Percentiles rank a stretch among this genome's conserved stretches.
Evolutionary conservation across 2,329 filamentous ascomycete species (phyloP).

Genomic region (Hirsutella rhossiliensis): DNA sequence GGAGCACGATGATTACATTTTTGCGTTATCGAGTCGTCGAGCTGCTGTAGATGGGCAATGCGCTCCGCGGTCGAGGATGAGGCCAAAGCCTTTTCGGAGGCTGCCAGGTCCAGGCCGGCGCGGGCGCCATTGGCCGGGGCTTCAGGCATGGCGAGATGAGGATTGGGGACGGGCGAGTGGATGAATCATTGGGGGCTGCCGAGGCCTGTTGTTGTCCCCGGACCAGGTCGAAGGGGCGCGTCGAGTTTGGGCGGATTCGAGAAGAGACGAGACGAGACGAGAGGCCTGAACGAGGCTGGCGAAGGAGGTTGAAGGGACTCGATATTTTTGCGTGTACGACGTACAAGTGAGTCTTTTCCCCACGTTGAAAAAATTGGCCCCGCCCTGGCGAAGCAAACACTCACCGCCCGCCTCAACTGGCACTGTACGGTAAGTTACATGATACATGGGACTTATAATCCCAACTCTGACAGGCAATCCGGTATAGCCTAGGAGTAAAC

Average conservation of each 20-base stretch:
- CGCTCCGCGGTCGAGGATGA: constrained; percentile 51
- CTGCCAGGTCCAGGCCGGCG: constrained; percentile 33
- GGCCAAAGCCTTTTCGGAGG: constrained; percentile 37
- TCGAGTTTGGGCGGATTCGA: neutral
- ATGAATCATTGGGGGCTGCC: constrained; percentile 22
- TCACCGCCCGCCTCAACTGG: too few relatives aligned
- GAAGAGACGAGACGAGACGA: too few relatives aligned
- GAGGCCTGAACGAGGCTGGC: too few relatives aligned
- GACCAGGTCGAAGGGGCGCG: neutral
- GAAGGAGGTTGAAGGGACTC: too few relatives aligned
- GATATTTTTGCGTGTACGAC: too few relatives aligned
- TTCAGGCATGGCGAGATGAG: constrained; percentile 22
- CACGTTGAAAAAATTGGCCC: too few relatives aligned
- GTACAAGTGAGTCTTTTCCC: too few relatives aligned
- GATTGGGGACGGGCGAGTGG: constrained; percentile 9
- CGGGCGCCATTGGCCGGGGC: constrained; percentile 19
- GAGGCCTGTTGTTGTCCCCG: neutral
- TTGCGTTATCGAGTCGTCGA: constrained; percentile 44
- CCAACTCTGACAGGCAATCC: too few relatives aligned
- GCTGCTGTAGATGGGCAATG: constrained; percentile 37
- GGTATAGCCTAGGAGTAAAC: too few relatives aligned
- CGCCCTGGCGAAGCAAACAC: too few relatives aligned
- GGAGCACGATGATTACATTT: constrained; percentile 30
- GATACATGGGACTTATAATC: too few relatives aligned
- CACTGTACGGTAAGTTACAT: too few relatives aligned